A percentile compares a stretch with the other conserved stretches of the same genome.
These are phyloP conservation scores for Ambrosiella beaveri DNA, from an alignment of 2,329 filamentous ascomycete genomes.

Conservation along the genomic window DNA sequence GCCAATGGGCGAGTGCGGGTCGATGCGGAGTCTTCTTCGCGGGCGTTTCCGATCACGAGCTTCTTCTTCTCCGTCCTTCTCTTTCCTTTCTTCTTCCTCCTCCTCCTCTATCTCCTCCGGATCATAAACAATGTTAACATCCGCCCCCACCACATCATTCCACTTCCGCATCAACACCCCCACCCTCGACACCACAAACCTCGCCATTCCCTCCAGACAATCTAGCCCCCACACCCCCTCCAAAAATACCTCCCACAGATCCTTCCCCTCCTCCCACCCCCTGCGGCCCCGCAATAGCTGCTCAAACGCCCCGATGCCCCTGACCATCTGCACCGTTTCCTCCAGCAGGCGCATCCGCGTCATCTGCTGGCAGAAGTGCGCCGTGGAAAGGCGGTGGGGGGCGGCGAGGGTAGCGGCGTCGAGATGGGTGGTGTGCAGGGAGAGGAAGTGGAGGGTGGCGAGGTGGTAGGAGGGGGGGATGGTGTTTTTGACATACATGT, in stretches of 20 bases:
- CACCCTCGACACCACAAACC: conserved; percentile 42
- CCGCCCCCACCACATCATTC: neutral
- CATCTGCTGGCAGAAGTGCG: conserved; percentile 12
- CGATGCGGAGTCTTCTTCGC: conserved; percentile 41
- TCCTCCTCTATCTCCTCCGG: conserved; percentile 38
- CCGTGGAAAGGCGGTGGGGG: conserved; percentile 16
- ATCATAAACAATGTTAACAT: conserved; percentile 12
- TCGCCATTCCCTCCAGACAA: conserved; percentile 63
- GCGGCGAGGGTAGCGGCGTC: conserved; percentile 13
- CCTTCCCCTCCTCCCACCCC: conserved; percentile 48
- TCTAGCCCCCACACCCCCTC: conserved; percentile 68
- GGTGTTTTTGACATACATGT: conserved; percentile 59
- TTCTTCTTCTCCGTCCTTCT: conserved; percentile 37
- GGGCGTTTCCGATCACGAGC: conserved; percentile 4
- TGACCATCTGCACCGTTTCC: conserved; percentile 32
- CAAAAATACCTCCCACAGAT: conserved; percentile 78
- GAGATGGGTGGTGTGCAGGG: conserved; percentile 46
- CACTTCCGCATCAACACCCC: conserved; percentile 3
- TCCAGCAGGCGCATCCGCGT: conserved; percentile 29
- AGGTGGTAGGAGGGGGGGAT: conserved; percentile 55
- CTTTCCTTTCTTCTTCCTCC: conserved; percentile 36
- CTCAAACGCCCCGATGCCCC: conserved; percentile 42
- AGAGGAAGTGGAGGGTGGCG: conserved; percentile 61
- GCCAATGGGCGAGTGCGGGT: conserved; percentile 63
- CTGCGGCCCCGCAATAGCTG: conserved; percentile 34